These are phyloP conservation scores for Tetrahymena thermophila DNA, from an alignment of 73 alveolate species.

Conservation along the genomic window DNA sequence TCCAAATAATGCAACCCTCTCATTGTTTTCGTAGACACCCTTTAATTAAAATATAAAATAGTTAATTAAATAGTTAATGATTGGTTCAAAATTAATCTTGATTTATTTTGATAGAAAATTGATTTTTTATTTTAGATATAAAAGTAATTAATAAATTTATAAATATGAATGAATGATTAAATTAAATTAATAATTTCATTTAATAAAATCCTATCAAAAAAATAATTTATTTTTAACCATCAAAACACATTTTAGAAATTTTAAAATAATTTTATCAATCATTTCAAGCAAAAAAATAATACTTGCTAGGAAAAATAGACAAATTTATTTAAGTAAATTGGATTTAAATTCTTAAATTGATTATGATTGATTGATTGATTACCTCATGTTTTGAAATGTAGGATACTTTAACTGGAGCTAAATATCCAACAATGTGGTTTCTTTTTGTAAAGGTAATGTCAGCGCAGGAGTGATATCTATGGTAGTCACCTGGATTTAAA, in stretches of 20 bases:
- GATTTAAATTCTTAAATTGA: too few relatives aligned
- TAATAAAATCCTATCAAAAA: too few relatives aligned
- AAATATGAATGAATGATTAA: too few relatives aligned
- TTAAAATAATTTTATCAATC: too few relatives aligned
- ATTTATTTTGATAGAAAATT: neutral
- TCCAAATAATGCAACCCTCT: slow-evolving; percentile 50
- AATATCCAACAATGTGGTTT: slow-evolving; percentile 46
- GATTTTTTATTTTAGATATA: too few relatives aligned
- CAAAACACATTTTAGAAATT: too few relatives aligned
- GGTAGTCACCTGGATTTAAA: slow-evolving; percentile 59
- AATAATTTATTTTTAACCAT: too few relatives aligned
- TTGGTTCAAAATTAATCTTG: neutral
- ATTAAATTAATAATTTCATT: too few relatives aligned
- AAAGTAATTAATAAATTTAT: too few relatives aligned
- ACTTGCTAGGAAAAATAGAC: too few relatives aligned
- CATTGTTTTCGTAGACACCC: slow-evolving; percentile 46
- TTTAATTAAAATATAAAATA: neutral
- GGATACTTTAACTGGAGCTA: slow-evolving; percentile 49
- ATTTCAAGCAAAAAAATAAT: too few relatives aligned
- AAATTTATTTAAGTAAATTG: too few relatives aligned
- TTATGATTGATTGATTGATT: neutral
- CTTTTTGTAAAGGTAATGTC: slow-evolving; percentile 15
- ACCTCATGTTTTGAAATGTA: slow-evolving; percentile 6
- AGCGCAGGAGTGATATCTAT: slow-evolving; percentile 53
- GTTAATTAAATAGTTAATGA: neutral